These are phyloP conservation scores for Sporisorium iseilematis-ciliati DNA, from an alignment of 1,284 basidiomycete genomes.

Conservation along the genomic window DNA sequence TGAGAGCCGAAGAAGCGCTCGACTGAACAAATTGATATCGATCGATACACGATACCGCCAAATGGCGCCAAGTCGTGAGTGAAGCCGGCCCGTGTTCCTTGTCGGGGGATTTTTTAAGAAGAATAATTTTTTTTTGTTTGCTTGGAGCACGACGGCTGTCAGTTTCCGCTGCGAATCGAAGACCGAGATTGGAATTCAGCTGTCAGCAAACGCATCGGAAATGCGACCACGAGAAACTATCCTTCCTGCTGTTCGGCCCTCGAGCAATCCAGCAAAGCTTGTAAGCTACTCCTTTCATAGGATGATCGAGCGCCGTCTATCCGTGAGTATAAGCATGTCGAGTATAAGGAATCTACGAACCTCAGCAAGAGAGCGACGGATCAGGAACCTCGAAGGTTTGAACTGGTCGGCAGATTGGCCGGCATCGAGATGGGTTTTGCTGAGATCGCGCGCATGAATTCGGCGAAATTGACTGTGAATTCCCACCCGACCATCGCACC, in stretches of 20 bases:
- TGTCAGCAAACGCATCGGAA: background rate
- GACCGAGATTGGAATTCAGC: background rate
- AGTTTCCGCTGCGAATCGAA: constrained; percentile 4
- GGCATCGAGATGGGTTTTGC: background rate
- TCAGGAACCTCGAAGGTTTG: no score
- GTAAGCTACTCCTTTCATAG: no score
- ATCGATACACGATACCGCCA: constrained; percentile 9
- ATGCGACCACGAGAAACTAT: background rate
- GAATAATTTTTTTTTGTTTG: background rate
- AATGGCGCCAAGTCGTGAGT: constrained; percentile 2
- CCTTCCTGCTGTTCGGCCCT: background rate
- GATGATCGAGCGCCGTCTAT: no score
- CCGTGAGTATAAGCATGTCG: no score
- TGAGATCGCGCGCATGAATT: constrained; percentile 8
- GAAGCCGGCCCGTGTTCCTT: background rate
- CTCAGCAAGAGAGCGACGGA: no score
- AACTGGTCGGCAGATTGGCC: no score
- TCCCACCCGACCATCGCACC: background rate
- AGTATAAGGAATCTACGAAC: no score
- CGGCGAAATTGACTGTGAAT: constrained; percentile 1
- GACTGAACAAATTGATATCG: background rate
- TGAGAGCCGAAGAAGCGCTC: background rate
- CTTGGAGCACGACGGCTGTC: background rate
- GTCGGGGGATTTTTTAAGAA: background rate
- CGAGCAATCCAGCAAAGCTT: background rate